Percentiles rank a stretch among this genome's conserved stretches.
Conservation (phyloP, 148 eudicot genomes). For the Rheum nobile region DNA sequence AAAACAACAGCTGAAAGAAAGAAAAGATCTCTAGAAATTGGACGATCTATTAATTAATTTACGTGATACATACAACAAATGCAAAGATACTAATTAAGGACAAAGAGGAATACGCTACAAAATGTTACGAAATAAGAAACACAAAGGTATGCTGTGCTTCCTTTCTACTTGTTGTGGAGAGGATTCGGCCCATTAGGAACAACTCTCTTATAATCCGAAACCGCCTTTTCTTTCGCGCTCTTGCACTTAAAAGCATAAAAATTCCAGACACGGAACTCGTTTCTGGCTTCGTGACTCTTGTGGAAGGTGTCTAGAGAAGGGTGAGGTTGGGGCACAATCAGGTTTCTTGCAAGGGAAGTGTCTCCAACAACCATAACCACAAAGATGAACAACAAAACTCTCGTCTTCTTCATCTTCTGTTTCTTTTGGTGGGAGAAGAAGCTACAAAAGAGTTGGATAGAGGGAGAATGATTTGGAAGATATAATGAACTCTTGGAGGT, state of each 20-base stretch:
- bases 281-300: neutral
- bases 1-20: neutral
- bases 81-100: neutral
- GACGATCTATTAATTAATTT: neutral
- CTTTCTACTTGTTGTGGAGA: conserved; percentile 9
- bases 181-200: conserved; percentile 10
- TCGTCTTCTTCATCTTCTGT: neutral
- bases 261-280: neutral
- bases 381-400: neutral
- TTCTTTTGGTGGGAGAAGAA: neutral
- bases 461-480: neutral
- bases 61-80: neutral
- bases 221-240: neutral
- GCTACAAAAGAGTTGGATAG: neutral
- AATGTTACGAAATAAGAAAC: neutral
- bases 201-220: conserved; percentile 5
- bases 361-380: conserved; percentile 1
- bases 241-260: conserved; percentile 6
- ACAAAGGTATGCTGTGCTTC: neutral
- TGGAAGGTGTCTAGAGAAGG: neutral
- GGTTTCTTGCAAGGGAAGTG: conserved; percentile 7
- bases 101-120: neutral
- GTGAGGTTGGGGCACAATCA: neutral
- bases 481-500: neutral
- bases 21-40: neutral